phyloP scores from a whole-genome alignment of 495 filamentous ascomycete species.

The Monascus purpureus region DNA sequence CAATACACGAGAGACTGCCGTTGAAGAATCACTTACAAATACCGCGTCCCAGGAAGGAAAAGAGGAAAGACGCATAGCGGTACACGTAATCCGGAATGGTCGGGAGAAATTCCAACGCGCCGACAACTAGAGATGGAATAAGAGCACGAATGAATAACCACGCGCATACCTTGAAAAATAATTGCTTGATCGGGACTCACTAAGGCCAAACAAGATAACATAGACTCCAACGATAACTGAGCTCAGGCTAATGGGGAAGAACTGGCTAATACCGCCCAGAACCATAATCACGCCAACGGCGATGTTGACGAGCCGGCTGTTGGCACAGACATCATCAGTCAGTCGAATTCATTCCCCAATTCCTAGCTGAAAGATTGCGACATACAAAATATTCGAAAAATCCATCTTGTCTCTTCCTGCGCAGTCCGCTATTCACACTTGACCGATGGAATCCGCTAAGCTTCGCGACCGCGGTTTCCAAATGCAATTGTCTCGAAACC shows the following conservation, averaged over 20 bases:
- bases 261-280: conserved; percentile 78
- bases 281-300: conserved; percentile 79
- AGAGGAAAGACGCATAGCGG: conserved; percentile 92
- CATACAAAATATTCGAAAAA: conserved; percentile 46
- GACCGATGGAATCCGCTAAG: too few relatives aligned
- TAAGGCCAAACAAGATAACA: conserved; percentile 77
- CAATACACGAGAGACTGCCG: conserved; percentile 3
- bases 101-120: conserved; percentile 53
- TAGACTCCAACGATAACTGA: conserved; percentile 69
- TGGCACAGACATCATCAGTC: conserved; percentile 1
- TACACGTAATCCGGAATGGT: conserved; percentile 88
- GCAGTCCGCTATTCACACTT: neutral
- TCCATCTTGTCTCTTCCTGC: conserved; percentile 27
- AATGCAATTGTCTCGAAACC: too few relatives aligned
- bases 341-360: neutral
- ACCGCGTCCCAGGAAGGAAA: conserved; percentile 91
- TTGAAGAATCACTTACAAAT: conserved; percentile 72
- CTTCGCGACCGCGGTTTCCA: too few relatives aligned
- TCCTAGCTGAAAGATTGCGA: conserved; percentile 1
- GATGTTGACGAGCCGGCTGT: conserved; percentile 86
- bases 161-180: neutral
- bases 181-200: too few relatives aligned
- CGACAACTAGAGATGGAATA: conserved; percentile 19
- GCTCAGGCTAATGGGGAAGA: conserved; percentile 38
- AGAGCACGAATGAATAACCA: too few relatives aligned